Conservation (phyloP, 768 basidiomycete genomes). For the Tricholoma sp. region DNA sequence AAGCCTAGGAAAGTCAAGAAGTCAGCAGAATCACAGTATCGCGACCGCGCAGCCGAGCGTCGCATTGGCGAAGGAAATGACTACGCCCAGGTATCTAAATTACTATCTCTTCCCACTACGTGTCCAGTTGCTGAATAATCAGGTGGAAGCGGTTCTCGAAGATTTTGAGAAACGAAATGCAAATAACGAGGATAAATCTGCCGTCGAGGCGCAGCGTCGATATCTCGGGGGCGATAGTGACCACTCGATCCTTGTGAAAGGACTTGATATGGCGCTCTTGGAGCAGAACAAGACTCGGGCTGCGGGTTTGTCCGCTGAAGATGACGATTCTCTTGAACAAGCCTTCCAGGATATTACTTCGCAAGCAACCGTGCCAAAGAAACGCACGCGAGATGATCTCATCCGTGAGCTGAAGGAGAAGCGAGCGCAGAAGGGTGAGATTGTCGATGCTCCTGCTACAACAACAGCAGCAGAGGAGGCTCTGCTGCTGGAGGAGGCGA, state of each 20-base stretch:
- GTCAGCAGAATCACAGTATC: slow-evolving; percentile 45
- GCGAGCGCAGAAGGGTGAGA: slow-evolving; percentile 29
- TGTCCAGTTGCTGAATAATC: slow-evolving; percentile 4
- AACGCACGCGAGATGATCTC: slow-evolving; percentile 76
- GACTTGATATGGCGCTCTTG: slow-evolving; percentile 81
- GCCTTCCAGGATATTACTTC: slow-evolving; percentile 50
- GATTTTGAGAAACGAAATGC: slow-evolving; percentile 70
- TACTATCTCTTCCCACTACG: neutral
- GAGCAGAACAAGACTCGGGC: slow-evolving; percentile 77
- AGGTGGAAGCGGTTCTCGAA: slow-evolving; percentile 79
- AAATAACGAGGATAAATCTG: slow-evolving; percentile 50
- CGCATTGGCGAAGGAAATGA: slow-evolving; percentile 63
- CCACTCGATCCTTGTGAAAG: slow-evolving; percentile 85
- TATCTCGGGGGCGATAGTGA: slow-evolving; percentile 84
- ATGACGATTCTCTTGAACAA: slow-evolving; percentile 79
- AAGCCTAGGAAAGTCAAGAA: slow-evolving; percentile 81
- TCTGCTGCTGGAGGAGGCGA: slow-evolving; percentile 35
- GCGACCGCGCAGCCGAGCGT: slow-evolving; percentile 74
- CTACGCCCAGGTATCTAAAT: slow-evolving; percentile 56
- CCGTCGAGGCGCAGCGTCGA: slow-evolving; percentile 67
- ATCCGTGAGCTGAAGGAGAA: slow-evolving; percentile 68
- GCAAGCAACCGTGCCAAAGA: slow-evolving; percentile 34
- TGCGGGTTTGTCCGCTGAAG: slow-evolving; percentile 45
- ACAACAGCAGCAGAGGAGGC: slow-evolving; percentile 26
- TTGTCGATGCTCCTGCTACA: slow-evolving; percentile 17